Percentiles rank a stretch among this genome's conserved stretches.
These are phyloP conservation scores for Phyllosticta paracitricarpa DNA, from an alignment of 2,329 filamentous ascomycete species.

Conservation along the genomic window DNA sequence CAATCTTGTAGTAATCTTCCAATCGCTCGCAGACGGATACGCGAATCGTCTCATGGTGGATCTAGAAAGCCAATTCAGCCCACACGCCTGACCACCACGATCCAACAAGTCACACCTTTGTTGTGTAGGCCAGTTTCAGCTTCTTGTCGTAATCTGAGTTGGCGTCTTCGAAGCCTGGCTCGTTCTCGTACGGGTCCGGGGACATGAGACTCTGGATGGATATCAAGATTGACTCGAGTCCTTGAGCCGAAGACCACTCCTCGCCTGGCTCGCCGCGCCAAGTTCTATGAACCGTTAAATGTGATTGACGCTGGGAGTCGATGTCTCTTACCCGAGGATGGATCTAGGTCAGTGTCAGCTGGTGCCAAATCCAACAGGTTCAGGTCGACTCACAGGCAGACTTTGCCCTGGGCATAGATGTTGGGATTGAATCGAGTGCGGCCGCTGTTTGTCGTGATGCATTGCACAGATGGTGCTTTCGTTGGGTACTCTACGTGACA, in stretches of 20 bases:
- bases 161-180: slow-evolving; percentile 81
- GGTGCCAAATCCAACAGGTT: neutral
- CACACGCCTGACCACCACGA: neutral
- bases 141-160: slow-evolving; percentile 60
- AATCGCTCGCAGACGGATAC: slow-evolving; percentile 78
- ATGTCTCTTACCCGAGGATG: slow-evolving; percentile 60
- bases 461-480: slow-evolving; percentile 49
- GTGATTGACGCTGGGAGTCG: slow-evolving; percentile 10
- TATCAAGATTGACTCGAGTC: slow-evolving; percentile 83
- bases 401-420: slow-evolving; percentile 83
- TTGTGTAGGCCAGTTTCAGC: slow-evolving; percentile 63
- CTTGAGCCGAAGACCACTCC: slow-evolving; percentile 94
- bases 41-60: slow-evolving; percentile 80
- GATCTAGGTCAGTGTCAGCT: slow-evolving; percentile 45
- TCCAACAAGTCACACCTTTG: slow-evolving; percentile 50
- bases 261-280: slow-evolving; percentile 87
- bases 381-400: slow-evolving; percentile 65
- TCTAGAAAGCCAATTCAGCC: slow-evolving; percentile 42
- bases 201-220: slow-evolving; percentile 97
- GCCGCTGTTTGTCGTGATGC: slow-evolving; percentile 80
- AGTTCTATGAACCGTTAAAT: slow-evolving; percentile 49
- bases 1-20: slow-evolving; percentile 65
- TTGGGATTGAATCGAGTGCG: slow-evolving; percentile 91
- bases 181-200: slow-evolving; percentile 86
- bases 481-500: slow-evolving; percentile 61